These are phyloP conservation scores for Schrenkiella parvula DNA, from an alignment of 345 rosid species.

Conservation along the genomic window DNA sequence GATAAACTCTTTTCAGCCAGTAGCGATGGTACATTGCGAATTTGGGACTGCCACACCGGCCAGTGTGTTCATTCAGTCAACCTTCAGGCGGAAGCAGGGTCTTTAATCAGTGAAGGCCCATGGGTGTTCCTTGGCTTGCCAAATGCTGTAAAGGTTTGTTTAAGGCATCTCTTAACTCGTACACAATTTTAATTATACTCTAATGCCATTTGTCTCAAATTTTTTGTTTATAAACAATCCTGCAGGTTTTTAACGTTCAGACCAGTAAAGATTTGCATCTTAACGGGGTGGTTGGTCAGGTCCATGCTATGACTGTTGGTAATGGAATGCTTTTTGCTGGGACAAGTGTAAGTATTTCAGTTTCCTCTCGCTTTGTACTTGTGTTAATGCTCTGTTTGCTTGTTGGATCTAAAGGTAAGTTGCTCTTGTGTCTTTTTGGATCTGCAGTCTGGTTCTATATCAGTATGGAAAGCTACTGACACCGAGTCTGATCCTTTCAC, in stretches of 20 bases:
- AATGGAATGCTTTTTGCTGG: conserved; percentile 56
- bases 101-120: conserved; percentile 47
- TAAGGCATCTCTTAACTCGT: background rate
- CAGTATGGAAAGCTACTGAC: conserved; percentile 38
- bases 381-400: background rate
- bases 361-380: background rate
- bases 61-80: conserved; percentile 31
- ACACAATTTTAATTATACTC: background rate
- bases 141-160: conserved; percentile 47
- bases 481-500: conserved; percentile 39
- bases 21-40: conserved; percentile 39
- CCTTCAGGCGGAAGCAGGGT: conserved; percentile 47
- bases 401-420: background rate
- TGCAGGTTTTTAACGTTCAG: conserved; percentile 52
- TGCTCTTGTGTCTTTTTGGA: background rate
- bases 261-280: conserved; percentile 35
- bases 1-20: conserved; percentile 58
- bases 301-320: conserved; percentile 40
- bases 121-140: conserved; percentile 66
- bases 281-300: conserved; percentile 43
- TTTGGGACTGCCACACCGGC: conserved; percentile 63
- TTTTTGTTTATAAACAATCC: background rate
- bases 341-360: conserved; percentile 39
- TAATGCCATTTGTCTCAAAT: background rate
- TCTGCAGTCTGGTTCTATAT: conserved; percentile 44